These are phyloP conservation scores for Globisporangium splendens DNA, from an alignment of 352 stramenopile genomes.

Conservation along the genomic window DNA sequence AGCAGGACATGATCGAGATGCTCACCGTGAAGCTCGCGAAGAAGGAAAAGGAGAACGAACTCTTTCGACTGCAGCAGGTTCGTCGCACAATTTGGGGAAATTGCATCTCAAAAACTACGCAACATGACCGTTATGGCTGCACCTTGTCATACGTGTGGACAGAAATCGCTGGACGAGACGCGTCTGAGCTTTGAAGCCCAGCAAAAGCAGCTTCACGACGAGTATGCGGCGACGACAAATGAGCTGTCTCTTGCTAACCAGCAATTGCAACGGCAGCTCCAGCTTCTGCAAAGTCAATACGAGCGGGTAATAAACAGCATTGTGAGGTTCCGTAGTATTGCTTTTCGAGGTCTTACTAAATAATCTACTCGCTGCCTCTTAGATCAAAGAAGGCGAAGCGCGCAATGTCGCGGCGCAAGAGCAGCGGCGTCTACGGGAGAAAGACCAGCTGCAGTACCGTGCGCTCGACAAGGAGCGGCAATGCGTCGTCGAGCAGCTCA, in stretches of 20 bases:
- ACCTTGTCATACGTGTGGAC: too few species aligned
- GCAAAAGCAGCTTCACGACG: slow-evolving; percentile 27
- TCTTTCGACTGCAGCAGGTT: slow-evolving; percentile 35
- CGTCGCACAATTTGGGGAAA: not conserved
- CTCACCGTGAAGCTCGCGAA: slow-evolving; percentile 55
- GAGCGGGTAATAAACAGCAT: slow-evolving; percentile 24
- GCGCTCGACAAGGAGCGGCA: slow-evolving; percentile 18
- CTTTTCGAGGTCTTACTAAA: too few species aligned
- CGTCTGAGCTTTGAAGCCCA: slow-evolving; percentile 21
- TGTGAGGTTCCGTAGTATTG: too few species aligned
- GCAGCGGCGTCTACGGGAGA: slow-evolving; percentile 35
- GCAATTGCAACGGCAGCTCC: slow-evolving; percentile 33
- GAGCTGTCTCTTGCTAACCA: slow-evolving; percentile 30
- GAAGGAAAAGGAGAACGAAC: slow-evolving; percentile 60
- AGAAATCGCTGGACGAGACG: slow-evolving; percentile 13
- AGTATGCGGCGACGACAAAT: slow-evolving; percentile 9
- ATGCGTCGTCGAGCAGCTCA: slow-evolving; percentile 25
- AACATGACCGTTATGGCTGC: not conserved
- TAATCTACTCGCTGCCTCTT: not conserved
- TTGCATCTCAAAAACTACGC: not conserved
- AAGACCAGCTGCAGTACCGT: slow-evolving; percentile 24
- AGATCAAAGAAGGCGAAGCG: slow-evolving; percentile 26
- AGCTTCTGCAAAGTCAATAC: slow-evolving; percentile 34
- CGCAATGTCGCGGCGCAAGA: slow-evolving; percentile 32
- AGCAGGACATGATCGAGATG: slow-evolving; percentile 63